phyloP scores from a whole-genome alignment of 2,329 filamentous ascomycete species.

The Lomentospora prolificans region DNA sequence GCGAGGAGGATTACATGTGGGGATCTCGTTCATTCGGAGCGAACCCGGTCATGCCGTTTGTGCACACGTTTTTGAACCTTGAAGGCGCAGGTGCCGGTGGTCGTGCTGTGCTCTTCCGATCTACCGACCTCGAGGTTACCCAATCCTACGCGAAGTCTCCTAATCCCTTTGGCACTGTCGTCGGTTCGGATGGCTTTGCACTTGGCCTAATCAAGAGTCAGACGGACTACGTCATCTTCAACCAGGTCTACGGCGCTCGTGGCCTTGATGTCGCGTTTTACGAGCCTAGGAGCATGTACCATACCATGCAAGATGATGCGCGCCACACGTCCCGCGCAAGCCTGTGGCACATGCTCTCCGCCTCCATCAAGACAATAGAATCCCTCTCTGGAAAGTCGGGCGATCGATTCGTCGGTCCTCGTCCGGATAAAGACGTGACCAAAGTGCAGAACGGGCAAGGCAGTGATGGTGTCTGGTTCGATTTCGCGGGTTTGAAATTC shows the following conservation, averaged over 20 bases:
- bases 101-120: conserved; percentile 76
- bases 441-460: conserved; percentile 58
- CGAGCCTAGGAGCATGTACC: conserved; percentile 75
- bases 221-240: conserved; percentile 84
- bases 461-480: conserved; percentile 80
- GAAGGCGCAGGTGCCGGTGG: conserved; percentile 92
- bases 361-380: conserved; percentile 64
- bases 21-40: conserved; percentile 78
- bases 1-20: conserved; percentile 85
- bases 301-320: conserved; percentile 81
- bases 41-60: conserved; percentile 69
- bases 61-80: conserved; percentile 85
- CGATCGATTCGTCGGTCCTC: conserved; percentile 52
- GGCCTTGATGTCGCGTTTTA: conserved; percentile 91
- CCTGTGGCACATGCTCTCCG: conserved; percentile 93
- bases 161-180: conserved; percentile 74
- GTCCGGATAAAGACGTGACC: conserved; percentile 43
- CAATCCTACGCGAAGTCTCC: conserved; percentile 61
- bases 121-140: conserved; percentile 79
- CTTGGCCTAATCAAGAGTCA: conserved; percentile 68
- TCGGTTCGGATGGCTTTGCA: conserved; percentile 78
- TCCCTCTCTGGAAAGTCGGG: conserved; percentile 60
- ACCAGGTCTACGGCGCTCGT: conserved; percentile 66
- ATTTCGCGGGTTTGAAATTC: conserved; percentile 73
- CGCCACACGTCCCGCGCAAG: conserved; percentile 61